Percentiles rank a stretch among this genome's conserved stretches.
Evolutionary conservation across 345 rosid genomes (phyloP).

Genomic region (Sapria himalayana): DNA sequence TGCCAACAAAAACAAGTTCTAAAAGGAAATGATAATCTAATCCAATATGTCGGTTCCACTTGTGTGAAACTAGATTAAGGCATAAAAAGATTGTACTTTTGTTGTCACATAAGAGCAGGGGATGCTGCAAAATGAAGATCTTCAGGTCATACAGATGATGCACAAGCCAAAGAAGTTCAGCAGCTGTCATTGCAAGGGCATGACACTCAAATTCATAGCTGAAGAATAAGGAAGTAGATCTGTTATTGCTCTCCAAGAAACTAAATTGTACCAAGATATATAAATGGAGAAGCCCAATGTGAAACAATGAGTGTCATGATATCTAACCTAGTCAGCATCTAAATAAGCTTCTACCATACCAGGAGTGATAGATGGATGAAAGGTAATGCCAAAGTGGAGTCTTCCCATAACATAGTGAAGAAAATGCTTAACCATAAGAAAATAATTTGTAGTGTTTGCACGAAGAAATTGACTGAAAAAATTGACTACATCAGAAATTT

Average conservation of each 20-base stretch:
- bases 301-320: not conserved
- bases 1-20: conserved; percentile 4
- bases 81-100: conserved; percentile 3
- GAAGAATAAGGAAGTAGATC: not conserved
- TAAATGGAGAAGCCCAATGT: not conserved
- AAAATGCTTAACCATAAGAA: too few relatives aligned
- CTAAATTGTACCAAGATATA: not conserved
- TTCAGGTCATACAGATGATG: conserved; percentile 3
- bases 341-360: too few relatives aligned
- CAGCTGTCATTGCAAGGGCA: not conserved
- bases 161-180: conserved; percentile 1
- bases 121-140: not conserved
- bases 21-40: conserved; percentile 4
- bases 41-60: not conserved
- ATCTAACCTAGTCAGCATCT: too few relatives aligned
- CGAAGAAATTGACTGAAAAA: too few relatives aligned
- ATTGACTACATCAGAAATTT: too few relatives aligned
- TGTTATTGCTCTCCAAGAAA: not conserved
- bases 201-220: conserved; percentile 3
- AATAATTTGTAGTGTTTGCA: too few relatives aligned
- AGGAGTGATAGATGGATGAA: too few relatives aligned
- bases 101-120: conserved; percentile 1
- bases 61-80: not conserved
- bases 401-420: too few relatives aligned
- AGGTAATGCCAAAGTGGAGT: too few relatives aligned